Percentiles rank a stretch among this genome's conserved stretches.
phyloP scores from a whole-genome alignment of 805 yeast genomes.

The Candida rishiriensis region DNA sequence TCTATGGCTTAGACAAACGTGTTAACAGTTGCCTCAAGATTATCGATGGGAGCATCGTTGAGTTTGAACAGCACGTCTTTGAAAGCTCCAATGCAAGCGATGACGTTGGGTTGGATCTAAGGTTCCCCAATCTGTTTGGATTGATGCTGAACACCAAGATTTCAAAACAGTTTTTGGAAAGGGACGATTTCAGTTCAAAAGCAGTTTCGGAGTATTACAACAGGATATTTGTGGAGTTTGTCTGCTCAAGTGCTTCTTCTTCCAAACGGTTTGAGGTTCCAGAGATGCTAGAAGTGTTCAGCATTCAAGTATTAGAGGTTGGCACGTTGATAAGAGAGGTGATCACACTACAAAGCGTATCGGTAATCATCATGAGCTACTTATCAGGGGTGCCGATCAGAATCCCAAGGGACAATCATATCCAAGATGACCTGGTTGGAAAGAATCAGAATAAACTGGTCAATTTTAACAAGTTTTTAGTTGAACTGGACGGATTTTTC shows the following conservation, averaged over 20 bases:
- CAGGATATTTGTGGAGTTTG: conserved; percentile 11
- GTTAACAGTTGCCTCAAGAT: conserved; percentile 12
- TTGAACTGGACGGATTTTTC: conserved; percentile 10
- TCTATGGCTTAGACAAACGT: conserved; percentile 21
- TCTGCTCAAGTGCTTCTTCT: conserved; percentile 12
- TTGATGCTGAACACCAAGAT: conserved; percentile 11
- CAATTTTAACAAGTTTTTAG: conserved; percentile 7
- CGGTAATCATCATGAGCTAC: conserved; percentile 15
- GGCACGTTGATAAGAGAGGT: conserved; percentile 7
- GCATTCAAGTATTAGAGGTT: conserved; percentile 12
- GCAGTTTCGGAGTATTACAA: conserved; percentile 14
- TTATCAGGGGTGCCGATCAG: conserved; percentile 2
- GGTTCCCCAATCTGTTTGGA: conserved; percentile 17
- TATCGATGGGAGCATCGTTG: conserved; percentile 13
- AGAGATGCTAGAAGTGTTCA: conserved; percentile 15
- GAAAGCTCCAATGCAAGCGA: conserved; percentile 12
- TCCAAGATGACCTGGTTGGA: neutral
- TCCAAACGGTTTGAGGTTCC: conserved; percentile 15
- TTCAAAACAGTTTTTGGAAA: neutral
- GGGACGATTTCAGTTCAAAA: neutral
- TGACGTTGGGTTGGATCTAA: conserved; percentile 11
- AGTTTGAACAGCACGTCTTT: conserved; percentile 20
- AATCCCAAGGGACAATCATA: conserved; percentile 4
- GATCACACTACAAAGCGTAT: conserved; percentile 14
- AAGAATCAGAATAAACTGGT: conserved; percentile 8